A percentile compares a stretch with the other conserved stretches of the same genome.
These are phyloP conservation scores for Ceratorhiza oryzae-sativae DNA, from an alignment of 1,284 basidiomycete species.

Conservation along the genomic window DNA sequence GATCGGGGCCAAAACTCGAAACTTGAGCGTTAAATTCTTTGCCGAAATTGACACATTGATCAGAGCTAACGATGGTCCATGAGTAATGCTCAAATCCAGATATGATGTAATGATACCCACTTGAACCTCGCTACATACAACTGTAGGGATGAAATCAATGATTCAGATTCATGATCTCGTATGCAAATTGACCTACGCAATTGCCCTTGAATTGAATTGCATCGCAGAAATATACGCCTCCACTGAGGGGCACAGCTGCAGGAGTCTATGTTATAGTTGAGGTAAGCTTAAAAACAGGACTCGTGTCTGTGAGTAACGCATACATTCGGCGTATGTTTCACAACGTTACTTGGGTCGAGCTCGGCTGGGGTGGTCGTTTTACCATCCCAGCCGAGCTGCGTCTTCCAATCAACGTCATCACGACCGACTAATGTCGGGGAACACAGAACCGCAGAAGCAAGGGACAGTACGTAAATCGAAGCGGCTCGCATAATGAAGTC, in stretches of 20 bases:
- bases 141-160: neutral
- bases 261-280: neutral
- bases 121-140: conserved; percentile 12
- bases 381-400: conserved; percentile 21
- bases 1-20: conserved; percentile 19
- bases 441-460: neutral
- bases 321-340: conserved; percentile 14
- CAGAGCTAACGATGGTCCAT: neutral
- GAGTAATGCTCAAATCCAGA: neutral
- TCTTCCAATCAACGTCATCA: conserved; percentile 28
- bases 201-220: no score
- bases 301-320: neutral
- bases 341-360: conserved; percentile 33
- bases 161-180: neutral
- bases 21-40: conserved; percentile 32
- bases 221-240: conserved; percentile 31
- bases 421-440: conserved; percentile 7
- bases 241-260: conserved; percentile 4
- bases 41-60: conserved; percentile 31
- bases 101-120: neutral
- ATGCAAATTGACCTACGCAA: neutral
- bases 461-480: conserved; percentile 15
- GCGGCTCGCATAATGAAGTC: neutral
- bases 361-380: conserved; percentile 28
- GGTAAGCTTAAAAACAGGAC: neutral